phyloP scores from a whole-genome alignment of 139 green algal species.

The Picocystis salinarum region DNA sequence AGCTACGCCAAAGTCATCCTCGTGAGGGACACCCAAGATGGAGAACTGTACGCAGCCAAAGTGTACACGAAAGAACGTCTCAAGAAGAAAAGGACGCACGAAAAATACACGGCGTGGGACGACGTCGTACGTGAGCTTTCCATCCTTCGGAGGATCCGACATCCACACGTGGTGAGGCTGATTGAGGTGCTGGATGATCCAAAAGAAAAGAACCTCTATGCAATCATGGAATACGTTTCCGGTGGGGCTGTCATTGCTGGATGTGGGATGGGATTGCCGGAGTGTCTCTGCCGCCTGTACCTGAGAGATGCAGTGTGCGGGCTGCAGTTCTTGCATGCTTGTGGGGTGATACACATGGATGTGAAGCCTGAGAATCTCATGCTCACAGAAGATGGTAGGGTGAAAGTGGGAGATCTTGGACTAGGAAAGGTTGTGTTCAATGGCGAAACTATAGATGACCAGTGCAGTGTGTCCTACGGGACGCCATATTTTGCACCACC shows the following conservation, averaged over 20 bases:
- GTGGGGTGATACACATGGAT: constrained; percentile 40
- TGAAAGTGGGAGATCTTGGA: constrained; percentile 18
- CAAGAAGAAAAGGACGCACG: too few species aligned
- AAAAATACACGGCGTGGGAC: too few species aligned
- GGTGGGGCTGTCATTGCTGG: constrained; percentile 6
- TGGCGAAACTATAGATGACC: too few species aligned
- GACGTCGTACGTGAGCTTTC: too few species aligned
- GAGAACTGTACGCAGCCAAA: too few species aligned
- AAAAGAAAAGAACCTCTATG: constrained; percentile 9
- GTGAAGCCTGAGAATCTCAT: constrained; percentile 66
- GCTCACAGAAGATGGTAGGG: constrained; percentile 18
- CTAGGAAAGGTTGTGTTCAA: constrained; percentile 9
- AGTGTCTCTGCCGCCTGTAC: constrained; percentile 8
- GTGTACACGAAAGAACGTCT: too few species aligned
- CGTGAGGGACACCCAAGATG: too few species aligned
- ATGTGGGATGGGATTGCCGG: not conserved
- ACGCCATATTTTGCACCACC: constrained; percentile 11
- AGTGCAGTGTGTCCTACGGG: constrained; percentile 6
- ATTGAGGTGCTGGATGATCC: constrained; percentile 14
- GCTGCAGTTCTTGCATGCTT: constrained; percentile 37
- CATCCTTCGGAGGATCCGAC: too few species aligned
- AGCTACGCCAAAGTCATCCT: too few species aligned
- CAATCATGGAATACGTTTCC: constrained; percentile 16
- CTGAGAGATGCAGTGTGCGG: constrained; percentile 13
- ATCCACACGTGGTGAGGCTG: too few species aligned